Base-by-base conservation (phyloP, 345 rosid genomes). In the Odontarrhena argentea region DNA sequence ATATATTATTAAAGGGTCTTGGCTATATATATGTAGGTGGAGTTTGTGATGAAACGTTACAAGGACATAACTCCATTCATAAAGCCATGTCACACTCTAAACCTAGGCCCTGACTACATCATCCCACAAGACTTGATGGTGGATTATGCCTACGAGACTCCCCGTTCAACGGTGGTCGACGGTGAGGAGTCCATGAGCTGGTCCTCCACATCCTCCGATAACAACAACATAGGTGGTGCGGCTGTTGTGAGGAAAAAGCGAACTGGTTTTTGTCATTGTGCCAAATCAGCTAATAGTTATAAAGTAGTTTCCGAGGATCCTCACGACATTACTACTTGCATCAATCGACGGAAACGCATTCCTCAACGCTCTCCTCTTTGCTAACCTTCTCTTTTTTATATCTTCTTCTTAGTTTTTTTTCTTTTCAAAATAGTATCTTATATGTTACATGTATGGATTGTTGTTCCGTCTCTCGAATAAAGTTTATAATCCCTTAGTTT, bases 351-450 rank as follows among this genome's bases (percentile, higher is more conserved):
- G 65, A 95, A 95, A 77, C 93, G 99, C 74, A 79, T 85, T 75
- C 99, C 99, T 44, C 96, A 91, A 32, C 78, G 99, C 65, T 86
- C 97, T 62, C 97, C 99, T 68, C 71, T 91, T 9, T 91, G 90
- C 77, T 94, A 84, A 79, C 41, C 46, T 45, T 46, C 13, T 34
- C 9, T 40, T 37, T 5, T 12, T 37, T 22, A 11, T 15, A 50
- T 50, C 28, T 24, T 50, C 7, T 48, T 53, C 12, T 65, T 57
- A 24, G 51, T 63, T 62, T 65, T 10, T 10, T 42, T 64, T 10
- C 22, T 42, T 64, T 63, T 49, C 60, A 72, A 58, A 45, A 64
- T 40, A 71, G 55, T 63, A 58, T 72, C 52, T 55, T 57, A 66
- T 47, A 56, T 64, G 30, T 55, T 64, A 65, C 65, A 50, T 71